phyloP scores from a whole-genome alignment of 2,329 filamentous ascomycete species.

The Capronia coronata region DNA sequence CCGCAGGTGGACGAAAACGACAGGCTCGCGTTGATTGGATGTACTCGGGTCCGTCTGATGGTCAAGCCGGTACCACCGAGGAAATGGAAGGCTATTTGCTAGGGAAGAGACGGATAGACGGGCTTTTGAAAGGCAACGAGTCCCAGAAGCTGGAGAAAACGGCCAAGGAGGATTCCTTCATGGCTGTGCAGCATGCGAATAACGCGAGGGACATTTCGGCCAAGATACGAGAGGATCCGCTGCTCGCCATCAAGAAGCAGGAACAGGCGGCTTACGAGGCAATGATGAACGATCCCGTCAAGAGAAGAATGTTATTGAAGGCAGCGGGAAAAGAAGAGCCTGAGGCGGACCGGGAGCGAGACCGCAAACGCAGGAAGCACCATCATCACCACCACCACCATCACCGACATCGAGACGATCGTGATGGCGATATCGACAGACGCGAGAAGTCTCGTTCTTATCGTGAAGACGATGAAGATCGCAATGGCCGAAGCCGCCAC shows the following conservation, averaged over 20 bases:
- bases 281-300: constrained; percentile 42
- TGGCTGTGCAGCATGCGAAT: constrained; percentile 63
- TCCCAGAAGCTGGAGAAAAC: constrained; percentile 74
- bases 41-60: constrained; percentile 80
- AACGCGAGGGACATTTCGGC: constrained; percentile 69
- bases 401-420: constrained; percentile 6
- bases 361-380: constrained; percentile 45
- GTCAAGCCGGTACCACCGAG: constrained; percentile 68
- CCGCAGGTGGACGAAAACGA: constrained; percentile 73
- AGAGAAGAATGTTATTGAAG: constrained; percentile 48
- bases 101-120: constrained; percentile 87
- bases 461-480: constrained; percentile 27
- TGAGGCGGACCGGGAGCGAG: constrained; percentile 33
- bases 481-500: constrained; percentile 28
- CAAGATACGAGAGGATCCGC: constrained; percentile 85
- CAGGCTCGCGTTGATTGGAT: constrained; percentile 93
- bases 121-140: constrained; percentile 73
- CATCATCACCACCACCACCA: constrained; percentile 31
- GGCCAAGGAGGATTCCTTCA: constrained; percentile 55
- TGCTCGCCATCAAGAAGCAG: constrained; percentile 87
- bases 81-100: constrained; percentile 91
- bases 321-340: constrained; percentile 38
- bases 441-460: constrained; percentile 18
- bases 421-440: constrained; percentile 10
- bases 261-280: constrained; percentile 72